These are phyloP conservation scores for Globisporangium nodosum DNA, from an alignment of 352 stramenopile genomes.

Conservation along the genomic window DNA sequence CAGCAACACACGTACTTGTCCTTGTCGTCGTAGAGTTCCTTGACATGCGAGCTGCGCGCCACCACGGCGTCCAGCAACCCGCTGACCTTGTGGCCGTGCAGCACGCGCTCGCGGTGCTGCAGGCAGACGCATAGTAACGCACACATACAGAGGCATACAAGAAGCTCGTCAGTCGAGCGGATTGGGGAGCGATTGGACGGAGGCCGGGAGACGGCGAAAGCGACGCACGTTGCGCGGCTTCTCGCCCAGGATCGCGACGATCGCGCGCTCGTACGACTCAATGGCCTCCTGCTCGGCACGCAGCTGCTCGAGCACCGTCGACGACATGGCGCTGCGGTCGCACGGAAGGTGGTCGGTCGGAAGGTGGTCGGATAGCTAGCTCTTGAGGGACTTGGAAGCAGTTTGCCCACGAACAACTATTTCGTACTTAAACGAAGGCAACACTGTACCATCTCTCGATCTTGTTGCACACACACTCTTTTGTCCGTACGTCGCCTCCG, in stretches of 20 bases:
- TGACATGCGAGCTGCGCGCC: slow-evolving; percentile 57
- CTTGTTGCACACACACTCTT: neutral
- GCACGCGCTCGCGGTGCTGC: slow-evolving; percentile 70
- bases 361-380: neutral
- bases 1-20: slow-evolving; percentile 42
- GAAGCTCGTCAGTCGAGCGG: neutral
- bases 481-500: neutral
- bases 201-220: neutral
- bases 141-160: slow-evolving; percentile 2
- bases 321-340: slow-evolving; percentile 54
- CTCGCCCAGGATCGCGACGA: slow-evolving; percentile 67
- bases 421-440: neutral
- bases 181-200: neutral
- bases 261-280: slow-evolving; percentile 64
- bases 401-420: neutral
- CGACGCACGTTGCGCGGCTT: slow-evolving; percentile 76
- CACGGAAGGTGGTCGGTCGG: neutral
- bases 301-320: slow-evolving; percentile 80
- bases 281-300: slow-evolving; percentile 77
- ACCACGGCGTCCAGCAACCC: slow-evolving; percentile 70
- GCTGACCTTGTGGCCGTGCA: slow-evolving; percentile 84
- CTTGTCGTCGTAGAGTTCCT: slow-evolving; percentile 81
- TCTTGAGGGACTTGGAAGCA: too few relatives aligned
- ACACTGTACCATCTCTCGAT: neutral
- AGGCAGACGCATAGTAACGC: neutral